Conservation (phyloP, 2,329 filamentous ascomycete species). For the Xylaria sp. region DNA sequence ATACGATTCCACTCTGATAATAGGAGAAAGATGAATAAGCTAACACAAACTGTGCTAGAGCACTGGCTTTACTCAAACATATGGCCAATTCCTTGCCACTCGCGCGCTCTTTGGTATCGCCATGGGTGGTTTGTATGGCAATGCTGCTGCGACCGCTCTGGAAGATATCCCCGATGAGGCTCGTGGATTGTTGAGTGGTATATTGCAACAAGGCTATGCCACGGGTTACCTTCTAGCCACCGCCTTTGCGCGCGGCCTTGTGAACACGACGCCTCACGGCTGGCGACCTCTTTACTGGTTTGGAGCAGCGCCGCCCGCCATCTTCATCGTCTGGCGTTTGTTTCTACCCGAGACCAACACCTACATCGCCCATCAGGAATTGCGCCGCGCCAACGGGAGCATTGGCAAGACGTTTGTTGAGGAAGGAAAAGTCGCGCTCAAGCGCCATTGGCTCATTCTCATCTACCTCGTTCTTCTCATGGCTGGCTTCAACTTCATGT, state of each 20-base stretch:
- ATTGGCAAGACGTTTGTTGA: constrained; percentile 75
- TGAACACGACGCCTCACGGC: constrained; percentile 79
- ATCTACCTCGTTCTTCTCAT: constrained; percentile 86
- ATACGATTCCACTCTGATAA: not conserved
- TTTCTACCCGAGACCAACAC: constrained; percentile 82
- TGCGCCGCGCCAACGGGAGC: constrained; percentile 67
- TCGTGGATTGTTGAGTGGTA: constrained; percentile 78
- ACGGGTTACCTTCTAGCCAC: constrained; percentile 72
- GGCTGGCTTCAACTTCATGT: constrained; percentile 94
- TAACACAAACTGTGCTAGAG: constrained; percentile 51
- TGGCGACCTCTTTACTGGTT: constrained; percentile 95
- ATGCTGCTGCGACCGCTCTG: constrained; percentile 80
- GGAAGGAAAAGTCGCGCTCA: constrained; percentile 82
- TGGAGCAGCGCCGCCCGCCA: constrained; percentile 79
- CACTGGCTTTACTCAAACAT: constrained; percentile 76
- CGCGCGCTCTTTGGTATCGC: constrained; percentile 81
- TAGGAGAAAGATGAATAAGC: not conserved
- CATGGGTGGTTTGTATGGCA: constrained; percentile 85
- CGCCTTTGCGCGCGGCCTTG: constrained; percentile 72
- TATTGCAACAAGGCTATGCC: constrained; percentile 79
- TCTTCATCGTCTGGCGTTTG: constrained; percentile 84
- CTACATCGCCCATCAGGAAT: constrained; percentile 73
- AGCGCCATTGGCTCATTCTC: constrained; percentile 82
- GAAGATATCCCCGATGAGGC: constrained; percentile 77
- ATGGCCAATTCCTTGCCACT: constrained; percentile 77